Evolutionary conservation across 495 filamentous ascomycete species (phyloP).

Genomic region (Sordaria brevicollis): DNA sequence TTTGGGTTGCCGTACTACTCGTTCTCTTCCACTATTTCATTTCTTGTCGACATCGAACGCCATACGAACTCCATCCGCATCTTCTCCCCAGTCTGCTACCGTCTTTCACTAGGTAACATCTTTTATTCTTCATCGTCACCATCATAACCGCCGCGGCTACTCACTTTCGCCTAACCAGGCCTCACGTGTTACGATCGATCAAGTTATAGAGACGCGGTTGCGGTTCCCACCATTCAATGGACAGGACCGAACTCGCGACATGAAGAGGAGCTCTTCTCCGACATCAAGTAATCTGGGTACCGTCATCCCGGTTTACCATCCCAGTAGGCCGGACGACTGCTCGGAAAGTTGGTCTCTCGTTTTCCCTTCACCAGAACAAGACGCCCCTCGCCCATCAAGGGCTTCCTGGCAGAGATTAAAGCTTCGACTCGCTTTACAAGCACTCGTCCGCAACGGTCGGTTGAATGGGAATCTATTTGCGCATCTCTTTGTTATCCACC

Average conservation of each 20-base stretch:
- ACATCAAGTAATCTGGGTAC: conserved; percentile 6
- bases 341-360: not conserved
- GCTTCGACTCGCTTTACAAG: conserved; percentile 33
- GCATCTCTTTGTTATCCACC: not conserved
- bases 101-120: not conserved
- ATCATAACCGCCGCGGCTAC: not conserved
- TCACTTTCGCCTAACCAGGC: not conserved
- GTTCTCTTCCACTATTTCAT: not conserved
- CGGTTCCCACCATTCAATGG: conserved; percentile 8
- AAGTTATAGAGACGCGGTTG: not conserved
- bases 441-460: conserved; percentile 36
- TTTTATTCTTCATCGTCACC: not conserved
- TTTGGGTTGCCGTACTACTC: not conserved
- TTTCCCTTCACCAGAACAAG: not conserved
- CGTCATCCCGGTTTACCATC: conserved; percentile 1
- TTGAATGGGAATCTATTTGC: not conserved
- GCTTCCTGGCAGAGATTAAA: conserved; percentile 30
- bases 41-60: not conserved
- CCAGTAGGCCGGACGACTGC: not conserved
- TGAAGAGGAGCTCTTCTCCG: conserved; percentile 14
- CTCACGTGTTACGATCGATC: not conserved
- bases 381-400: conserved; percentile 18
- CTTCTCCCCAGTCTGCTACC: not conserved
- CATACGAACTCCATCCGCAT: not conserved
- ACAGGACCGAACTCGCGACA: conserved; percentile 9